Evolutionary conservation across 495 filamentous ascomycete species (phyloP).

Genomic region (Lasiosphaeria hispida): DNA sequence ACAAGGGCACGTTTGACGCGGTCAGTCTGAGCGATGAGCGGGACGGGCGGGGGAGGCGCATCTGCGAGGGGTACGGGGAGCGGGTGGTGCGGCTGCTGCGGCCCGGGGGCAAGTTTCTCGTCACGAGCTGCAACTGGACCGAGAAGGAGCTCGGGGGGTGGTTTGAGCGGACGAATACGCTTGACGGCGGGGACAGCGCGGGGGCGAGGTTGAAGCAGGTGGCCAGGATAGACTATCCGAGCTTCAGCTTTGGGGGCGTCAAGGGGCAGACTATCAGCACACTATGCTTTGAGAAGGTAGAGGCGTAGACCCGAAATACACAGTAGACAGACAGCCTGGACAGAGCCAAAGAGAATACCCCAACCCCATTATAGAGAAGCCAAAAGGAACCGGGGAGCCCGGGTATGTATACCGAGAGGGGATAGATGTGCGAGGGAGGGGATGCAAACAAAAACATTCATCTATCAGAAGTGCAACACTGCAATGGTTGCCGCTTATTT

Average conservation of each 20-base stretch:
- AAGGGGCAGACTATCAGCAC: slow-evolving; percentile 84
- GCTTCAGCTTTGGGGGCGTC: slow-evolving; percentile 80
- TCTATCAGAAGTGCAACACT: too few species aligned
- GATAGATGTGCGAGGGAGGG: too few species aligned
- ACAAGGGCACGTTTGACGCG: slow-evolving; percentile 98
- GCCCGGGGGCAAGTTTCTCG: slow-evolving; percentile 67
- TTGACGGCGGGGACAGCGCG: slow-evolving; percentile 3
- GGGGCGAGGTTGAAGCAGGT: slow-evolving; percentile 42
- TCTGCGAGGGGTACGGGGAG: slow-evolving; percentile 71
- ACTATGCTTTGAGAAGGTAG: slow-evolving; percentile 64
- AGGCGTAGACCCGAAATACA: too few species aligned
- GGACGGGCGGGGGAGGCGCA: slow-evolving; percentile 49
- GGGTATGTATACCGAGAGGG: too few species aligned
- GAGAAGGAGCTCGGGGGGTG: slow-evolving; percentile 77
- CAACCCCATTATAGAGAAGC: too few species aligned
- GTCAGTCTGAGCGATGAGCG: slow-evolving; percentile 68
- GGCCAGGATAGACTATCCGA: slow-evolving; percentile 73
- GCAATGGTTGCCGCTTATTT: too few species aligned
- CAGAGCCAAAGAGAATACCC: too few species aligned
- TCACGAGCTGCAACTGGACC: slow-evolving; percentile 98
- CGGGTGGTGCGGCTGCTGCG: slow-evolving; percentile 64
- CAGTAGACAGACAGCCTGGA: too few species aligned
- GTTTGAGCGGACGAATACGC: slow-evolving; percentile 53
- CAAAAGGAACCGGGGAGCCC: too few species aligned
- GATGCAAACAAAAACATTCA: too few species aligned